Base-by-base conservation (phyloP, 495 filamentous ascomycete genomes). In the Copromyces sp. region DNA sequence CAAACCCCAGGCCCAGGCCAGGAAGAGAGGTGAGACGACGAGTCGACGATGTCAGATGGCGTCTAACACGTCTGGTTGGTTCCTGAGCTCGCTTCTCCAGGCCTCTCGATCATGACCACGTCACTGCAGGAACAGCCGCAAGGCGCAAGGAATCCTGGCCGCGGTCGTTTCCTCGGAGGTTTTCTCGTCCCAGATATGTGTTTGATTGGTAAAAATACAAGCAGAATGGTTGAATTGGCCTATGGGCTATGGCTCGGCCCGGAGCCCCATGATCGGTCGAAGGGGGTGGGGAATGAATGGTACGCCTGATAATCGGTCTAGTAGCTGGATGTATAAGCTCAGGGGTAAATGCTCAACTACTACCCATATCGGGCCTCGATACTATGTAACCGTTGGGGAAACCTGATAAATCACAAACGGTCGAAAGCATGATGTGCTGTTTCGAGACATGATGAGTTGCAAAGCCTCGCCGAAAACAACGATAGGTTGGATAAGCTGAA, bases 51-150 rank as follows among this genome's bases (percentile, higher is more conserved):
- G 53, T 65, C 12, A 65, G 53, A 65, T 65, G 53, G 68, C 38
- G 11, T 61, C 68, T 73, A 4, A 17, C 14, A 70, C 3, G 35
- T 40, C 61, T 72, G 39, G 74, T 76, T 74, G 75, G 75, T 35
- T 45, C 37, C 11, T 4, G 5, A 32, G 45, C 3, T 24, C 35
- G 24, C n/a, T 59, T 69, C 53, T 38, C 29, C 38, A 42, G 75
- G 38, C 75, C 72, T 72, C 45, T 70, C 44, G 69, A 68, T 37
- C 37, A 59, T 20, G 75, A 74, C 75, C 75, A 76, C 75, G 75
- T 76, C 75, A 74, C 39, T 37, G 32, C 32, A 29, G 73, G 61
- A 68, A 72, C 37, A 40, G 42, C 20, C 69, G 70, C 69, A 69
- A 69, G 35, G 35, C 35, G 35, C 35, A 37, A 37, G 70, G 24